Evolutionary conservation across 768 basidiomycete species (phyloP), one percentile per base, ranked within the genome.

Genomic region (Rhizopogon roseolus): DNA sequence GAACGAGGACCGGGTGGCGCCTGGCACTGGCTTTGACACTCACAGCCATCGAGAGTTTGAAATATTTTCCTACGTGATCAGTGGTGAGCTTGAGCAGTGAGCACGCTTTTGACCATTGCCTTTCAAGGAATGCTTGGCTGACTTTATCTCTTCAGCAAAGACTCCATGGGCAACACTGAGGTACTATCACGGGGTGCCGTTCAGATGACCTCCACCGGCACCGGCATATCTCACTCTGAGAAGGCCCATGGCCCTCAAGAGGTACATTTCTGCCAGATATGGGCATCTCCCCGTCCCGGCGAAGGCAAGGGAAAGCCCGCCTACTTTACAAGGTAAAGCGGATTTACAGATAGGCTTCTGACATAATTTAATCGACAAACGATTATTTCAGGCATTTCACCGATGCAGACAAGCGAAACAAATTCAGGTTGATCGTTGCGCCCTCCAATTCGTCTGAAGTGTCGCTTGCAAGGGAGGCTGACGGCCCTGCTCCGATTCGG

Each of bases 131-230:
- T 34, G 28, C 5, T 36, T 44, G 14, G 53, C 6, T 27, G 14
- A 44, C 13, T 37, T 34, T 27, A 6, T 32, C 22, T 36, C 27
- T 53, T 11, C 54, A 92, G 93, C 73, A 81, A 87, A 69, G 96
- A 98, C 71, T 90, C 86, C 5, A 90, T 97, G 88, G 86, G 87
- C 38, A 96, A 96, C 72, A 79, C 80, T 51, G 96, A 98, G 67
- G 77, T 94, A 54, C 81, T 98, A 65, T 85, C 85, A 66, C 84
- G 93, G 14, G 96, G 96, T 1, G 88, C 93, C 61, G 61, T 98
- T 32, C 95, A 98, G 68, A 82, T 97, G 73, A 94, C 94, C 2
- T 92, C 88, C 1, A 85, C 95, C 0, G 95, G 95, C 9, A 94
- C 88, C 0, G 96, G 96, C 4, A 96, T 98, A 62, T 77, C 84